These are phyloP conservation scores for Phaseolus lunatus DNA, from an alignment of 306 rosid genomes.

Conservation along the genomic window DNA sequence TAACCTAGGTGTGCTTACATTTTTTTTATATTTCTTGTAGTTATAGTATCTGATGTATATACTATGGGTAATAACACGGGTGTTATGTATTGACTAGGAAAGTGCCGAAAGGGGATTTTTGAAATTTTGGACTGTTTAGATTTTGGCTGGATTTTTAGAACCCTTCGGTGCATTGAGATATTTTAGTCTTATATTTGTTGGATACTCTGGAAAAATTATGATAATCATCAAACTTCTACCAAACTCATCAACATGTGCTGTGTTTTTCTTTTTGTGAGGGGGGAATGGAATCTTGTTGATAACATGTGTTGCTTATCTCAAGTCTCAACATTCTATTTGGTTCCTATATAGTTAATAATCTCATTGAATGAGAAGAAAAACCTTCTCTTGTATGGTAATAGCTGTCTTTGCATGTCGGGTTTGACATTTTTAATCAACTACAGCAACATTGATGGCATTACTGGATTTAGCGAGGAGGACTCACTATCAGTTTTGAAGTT, in stretches of 20 bases:
- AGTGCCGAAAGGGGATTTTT: neutral
- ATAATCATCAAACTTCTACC: neutral
- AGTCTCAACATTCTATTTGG: conserved; percentile 11
- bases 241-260: neutral
- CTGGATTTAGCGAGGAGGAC: conserved; percentile 79
- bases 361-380: conserved; percentile 26
- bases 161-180: conserved; percentile 1
- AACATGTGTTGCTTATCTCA: neutral
- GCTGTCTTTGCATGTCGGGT: conserved; percentile 37
- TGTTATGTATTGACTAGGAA: neutral
- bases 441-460: conserved; percentile 88
- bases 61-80: conserved; percentile 4
- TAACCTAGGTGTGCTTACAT: neutral
- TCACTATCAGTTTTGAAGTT: conserved; percentile 62
- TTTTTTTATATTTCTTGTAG: conserved; percentile 13
- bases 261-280: neutral
- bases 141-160: conserved; percentile 10
- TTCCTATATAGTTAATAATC: neutral
- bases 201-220: neutral
- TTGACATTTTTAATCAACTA: conserved; percentile 47
- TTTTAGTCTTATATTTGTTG: conserved; percentile 4
- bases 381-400: conserved; percentile 21
- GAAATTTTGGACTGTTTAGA: conserved; percentile 1
- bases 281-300: neutral
- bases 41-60: conserved; percentile 12